A percentile compares a stretch with the other conserved stretches of the same genome.
These are phyloP conservation scores for Vanilla planifolia DNA, from an alignment of 106 monocot species.

Conservation along the genomic window DNA sequence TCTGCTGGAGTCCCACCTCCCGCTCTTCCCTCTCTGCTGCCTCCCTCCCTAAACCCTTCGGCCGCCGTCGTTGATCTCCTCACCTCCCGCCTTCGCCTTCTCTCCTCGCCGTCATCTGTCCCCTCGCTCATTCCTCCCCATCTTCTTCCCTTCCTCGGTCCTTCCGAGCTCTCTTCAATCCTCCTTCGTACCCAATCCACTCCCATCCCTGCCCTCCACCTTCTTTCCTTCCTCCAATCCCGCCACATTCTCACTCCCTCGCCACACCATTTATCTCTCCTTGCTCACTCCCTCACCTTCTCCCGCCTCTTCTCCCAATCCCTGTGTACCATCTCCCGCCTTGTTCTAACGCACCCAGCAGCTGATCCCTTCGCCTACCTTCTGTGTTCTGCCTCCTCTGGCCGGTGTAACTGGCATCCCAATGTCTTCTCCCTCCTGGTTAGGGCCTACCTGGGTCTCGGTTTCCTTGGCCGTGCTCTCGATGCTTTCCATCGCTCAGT, in stretches of 20 bases:
- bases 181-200: constrained; percentile 42
- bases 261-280: constrained; percentile 29
- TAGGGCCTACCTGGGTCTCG: constrained; percentile 27
- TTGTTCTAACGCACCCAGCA: constrained; percentile 19
- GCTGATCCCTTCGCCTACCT: constrained; percentile 36
- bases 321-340: constrained; percentile 30
- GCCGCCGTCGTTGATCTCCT: constrained; percentile 8
- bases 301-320: constrained; percentile 33
- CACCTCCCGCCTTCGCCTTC: constrained; percentile 12
- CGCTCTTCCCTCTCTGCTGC: constrained; percentile 14
- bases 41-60: constrained; percentile 12
- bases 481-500: constrained; percentile 21
- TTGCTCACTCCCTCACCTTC: constrained; percentile 43
- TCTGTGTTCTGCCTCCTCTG: constrained; percentile 7
- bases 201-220: constrained; percentile 46
- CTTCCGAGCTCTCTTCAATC: constrained; percentile 32
- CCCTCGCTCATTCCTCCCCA: constrained; percentile 8
- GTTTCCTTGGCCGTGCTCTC: constrained; percentile 26
- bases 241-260: constrained; percentile 3
- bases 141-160: constrained; percentile 34
- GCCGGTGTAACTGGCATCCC: constrained; percentile 22
- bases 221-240: constrained; percentile 33
- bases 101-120: constrained; percentile 9
- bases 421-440: constrained; percentile 49
- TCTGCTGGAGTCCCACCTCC: background rate